Percentiles rank a stretch among this genome's conserved stretches.
phyloP scores from a whole-genome alignment of 2,329 filamentous ascomycete genomes.

The Triangularia setosa region DNA sequence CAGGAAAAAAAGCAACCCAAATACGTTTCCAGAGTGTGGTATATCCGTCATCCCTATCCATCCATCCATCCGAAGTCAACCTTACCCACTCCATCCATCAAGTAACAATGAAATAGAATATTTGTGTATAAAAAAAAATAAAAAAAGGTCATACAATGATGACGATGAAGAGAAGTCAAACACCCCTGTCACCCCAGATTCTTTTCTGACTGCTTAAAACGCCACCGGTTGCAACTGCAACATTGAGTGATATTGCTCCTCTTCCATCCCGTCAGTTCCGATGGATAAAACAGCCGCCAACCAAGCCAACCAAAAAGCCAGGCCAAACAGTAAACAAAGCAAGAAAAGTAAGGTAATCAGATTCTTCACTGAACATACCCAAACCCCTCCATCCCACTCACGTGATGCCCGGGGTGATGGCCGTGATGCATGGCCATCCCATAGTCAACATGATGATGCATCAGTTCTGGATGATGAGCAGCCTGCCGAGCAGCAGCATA shows the following conservation, averaged over 20 bases:
- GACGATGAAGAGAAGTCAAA: background rate
- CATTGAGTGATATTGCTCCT: too few species aligned
- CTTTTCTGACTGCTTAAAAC: background rate
- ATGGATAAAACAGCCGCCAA: background rate
- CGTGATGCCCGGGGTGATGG: slow-evolving; percentile 17
- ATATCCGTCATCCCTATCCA: slow-evolving; percentile 11
- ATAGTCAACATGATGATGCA: slow-evolving; percentile 35
- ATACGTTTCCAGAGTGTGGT: background rate
- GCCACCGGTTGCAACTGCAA: background rate
- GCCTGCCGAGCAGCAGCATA: slow-evolving; percentile 8
- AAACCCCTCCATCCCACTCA: slow-evolving; percentile 39
- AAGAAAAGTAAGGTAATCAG: background rate
- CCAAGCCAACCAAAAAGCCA: background rate
- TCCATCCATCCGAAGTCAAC: slow-evolving; percentile 1
- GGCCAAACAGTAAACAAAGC: background rate
- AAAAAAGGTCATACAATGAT: background rate
- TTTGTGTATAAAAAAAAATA: background rate
- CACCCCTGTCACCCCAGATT: background rate
- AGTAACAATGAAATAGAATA: background rate
- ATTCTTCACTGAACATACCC: slow-evolving; percentile 39
- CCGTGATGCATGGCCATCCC: slow-evolving; percentile 35
- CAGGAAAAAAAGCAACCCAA: background rate
- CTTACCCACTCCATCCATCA: background rate
- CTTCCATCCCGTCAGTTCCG: background rate
- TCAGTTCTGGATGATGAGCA: slow-evolving; percentile 30